Evolutionary conservation across 2,329 filamentous ascomycete genomes (phyloP).

Genomic region (Penicillium sp.): DNA sequence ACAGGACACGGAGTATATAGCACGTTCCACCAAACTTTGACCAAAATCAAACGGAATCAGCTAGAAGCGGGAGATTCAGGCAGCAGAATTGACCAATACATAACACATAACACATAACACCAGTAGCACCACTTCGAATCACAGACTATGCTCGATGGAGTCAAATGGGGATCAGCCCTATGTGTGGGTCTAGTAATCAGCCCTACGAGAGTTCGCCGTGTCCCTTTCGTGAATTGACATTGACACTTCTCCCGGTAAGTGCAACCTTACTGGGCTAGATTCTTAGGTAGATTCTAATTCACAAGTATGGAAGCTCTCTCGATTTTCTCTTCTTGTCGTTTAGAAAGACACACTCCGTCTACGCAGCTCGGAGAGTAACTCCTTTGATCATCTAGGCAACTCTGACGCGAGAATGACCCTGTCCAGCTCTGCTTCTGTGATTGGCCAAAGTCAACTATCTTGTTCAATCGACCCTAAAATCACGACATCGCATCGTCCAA

Average conservation of each 20-base stretch:
- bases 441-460: not conserved
- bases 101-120: no score
- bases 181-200: conserved; percentile 3
- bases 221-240: no score
- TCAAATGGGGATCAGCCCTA: not conserved
- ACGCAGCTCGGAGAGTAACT: not conserved
- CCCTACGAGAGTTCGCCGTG: not conserved
- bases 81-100: not conserved
- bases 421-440: not conserved
- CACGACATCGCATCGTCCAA: conserved; percentile 5
- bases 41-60: no score
- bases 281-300: no score
- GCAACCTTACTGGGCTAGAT: no score
- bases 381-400: not conserved
- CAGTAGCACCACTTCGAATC: no score
- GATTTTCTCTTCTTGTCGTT: no score
- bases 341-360: no score
- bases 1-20: not conserved
- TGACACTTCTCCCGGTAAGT: no score
- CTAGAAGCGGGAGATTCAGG: no score
- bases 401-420: conserved; percentile 1
- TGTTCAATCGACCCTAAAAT: conserved; percentile 3
- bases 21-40: not conserved
- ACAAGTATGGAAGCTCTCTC: not conserved
- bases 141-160: no score